Conservation (phyloP, 2,329 filamentous ascomycete genomes). For the Diaporthe destruens region DNA sequence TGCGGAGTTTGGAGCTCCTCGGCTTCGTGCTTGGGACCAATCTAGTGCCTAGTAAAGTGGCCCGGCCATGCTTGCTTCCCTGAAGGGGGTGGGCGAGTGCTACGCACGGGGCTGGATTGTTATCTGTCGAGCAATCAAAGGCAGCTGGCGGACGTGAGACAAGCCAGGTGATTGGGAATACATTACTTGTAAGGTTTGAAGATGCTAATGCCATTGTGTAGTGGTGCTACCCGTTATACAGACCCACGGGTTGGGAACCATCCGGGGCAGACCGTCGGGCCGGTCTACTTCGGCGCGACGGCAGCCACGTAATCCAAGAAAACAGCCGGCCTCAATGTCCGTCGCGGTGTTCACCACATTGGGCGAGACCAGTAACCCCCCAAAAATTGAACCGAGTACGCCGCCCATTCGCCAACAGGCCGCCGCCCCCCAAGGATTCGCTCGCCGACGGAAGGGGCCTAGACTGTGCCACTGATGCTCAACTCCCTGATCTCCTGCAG, state of each 20-base stretch:
- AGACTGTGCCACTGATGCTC: slow-evolving; percentile 85
- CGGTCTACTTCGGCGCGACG: neutral
- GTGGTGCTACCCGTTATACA: neutral
- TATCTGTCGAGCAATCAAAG: neutral
- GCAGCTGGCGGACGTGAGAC: neutral
- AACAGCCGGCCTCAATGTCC: neutral
- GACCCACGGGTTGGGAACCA: neutral
- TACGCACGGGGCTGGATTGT: no score
- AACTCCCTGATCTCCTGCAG: slow-evolving; percentile 96
- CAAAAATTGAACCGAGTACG: slow-evolving; percentile 24
- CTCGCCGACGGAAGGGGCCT: neutral
- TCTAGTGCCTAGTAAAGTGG: no score
- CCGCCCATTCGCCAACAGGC: slow-evolving; percentile 8
- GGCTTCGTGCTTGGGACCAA: neutral
- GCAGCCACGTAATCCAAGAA: neutral
- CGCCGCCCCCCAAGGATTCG: neutral
- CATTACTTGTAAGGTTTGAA: slow-evolving; percentile 26
- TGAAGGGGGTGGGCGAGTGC: neutral
- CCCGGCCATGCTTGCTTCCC: neutral
- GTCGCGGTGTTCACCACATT: neutral
- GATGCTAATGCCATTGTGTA: slow-evolving; percentile 15
- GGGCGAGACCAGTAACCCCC: neutral
- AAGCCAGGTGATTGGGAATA: slow-evolving; percentile 14
- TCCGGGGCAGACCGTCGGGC: neutral
- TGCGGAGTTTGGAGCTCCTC: neutral